Evolutionary conservation across 441 rosid genomes (phyloP), one percentile per base, ranked within the genome.

Genomic region (Omphalea diandra): DNA sequence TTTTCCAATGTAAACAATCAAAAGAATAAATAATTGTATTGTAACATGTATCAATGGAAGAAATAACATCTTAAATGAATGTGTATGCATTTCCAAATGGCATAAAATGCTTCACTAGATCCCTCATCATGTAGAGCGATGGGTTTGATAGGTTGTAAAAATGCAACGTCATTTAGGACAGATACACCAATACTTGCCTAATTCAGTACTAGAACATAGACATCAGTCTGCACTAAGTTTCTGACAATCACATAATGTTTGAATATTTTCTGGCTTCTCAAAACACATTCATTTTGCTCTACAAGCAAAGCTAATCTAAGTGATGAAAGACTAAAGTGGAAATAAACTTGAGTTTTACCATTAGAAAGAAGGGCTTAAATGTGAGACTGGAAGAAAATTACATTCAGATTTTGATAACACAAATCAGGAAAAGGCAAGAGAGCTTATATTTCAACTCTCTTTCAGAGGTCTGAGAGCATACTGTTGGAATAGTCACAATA

Each of bases 401-500:
- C 24, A n/a, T 22, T 24, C 17, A 15, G 26, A 41, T 4, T 54
- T 27, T 70, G 17, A 52, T 55, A 31, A 24, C 49, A 14, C 2
- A 35, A 66, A 35, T 22, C 17, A 7, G 59, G n/a, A n/a, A n/a
- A n/a, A n/a, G n/a, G 43, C 17, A 33, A 41, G 22, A n/a, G n/a
- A n/a, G n/a, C n/a, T n/a, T n/a, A n/a, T n/a, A n/a, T n/a, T n/a
- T n/a, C n/a, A n/a, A n/a, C n/a, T n/a, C n/a, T n/a, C n/a, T n/a
- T n/a, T n/a, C n/a, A n/a, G n/a, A n/a, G n/a, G n/a, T n/a, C 32
- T 5, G n/a, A 72, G 55, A 35, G 73, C 66, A 40, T 88, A 88
- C 96, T 77, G 92, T 83, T 67, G 97, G 97, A 83, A 86, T 88
- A 41, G 92, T 85, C 59, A 91, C 96, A 68, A 89, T 83, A n/a